Evolutionary conservation across 2,329 filamentous ascomycete genomes (phyloP).

Genomic region (Fusarium nisikadoi): DNA sequence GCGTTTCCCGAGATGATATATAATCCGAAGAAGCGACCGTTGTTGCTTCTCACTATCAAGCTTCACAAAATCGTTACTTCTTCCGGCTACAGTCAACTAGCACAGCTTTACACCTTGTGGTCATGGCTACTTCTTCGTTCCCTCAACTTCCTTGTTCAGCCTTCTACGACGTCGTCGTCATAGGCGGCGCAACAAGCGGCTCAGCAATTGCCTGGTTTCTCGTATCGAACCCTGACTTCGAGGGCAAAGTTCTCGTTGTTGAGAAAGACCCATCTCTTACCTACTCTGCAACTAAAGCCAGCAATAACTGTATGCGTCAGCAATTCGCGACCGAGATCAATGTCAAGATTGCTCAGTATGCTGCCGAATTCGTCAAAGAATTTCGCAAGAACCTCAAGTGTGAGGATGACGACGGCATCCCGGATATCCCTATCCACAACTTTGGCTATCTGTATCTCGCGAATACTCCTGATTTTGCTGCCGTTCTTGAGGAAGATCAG

Average conservation of each 20-base stretch:
- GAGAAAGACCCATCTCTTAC: slow-evolving; percentile 6
- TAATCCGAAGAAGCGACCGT: not conserved
- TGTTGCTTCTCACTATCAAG: too few relatives aligned
- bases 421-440: slow-evolving; percentile 8
- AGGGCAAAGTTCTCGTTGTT: slow-evolving; percentile 14
- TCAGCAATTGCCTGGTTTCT: slow-evolving; percentile 24
- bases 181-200: slow-evolving; percentile 21
- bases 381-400: slow-evolving; percentile 15
- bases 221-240: slow-evolving; percentile 13
- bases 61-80: not conserved
- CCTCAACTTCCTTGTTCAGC: not conserved
- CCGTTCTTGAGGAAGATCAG: slow-evolving; percentile 2
- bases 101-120: not conserved
- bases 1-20: not conserved
- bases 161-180: slow-evolving; percentile 8
- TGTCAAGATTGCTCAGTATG: slow-evolving; percentile 16
- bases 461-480: not conserved
- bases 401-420: not conserved
- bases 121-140: not conserved
- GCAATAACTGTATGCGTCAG: slow-evolving; percentile 26
- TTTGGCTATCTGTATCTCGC: slow-evolving; percentile 27
- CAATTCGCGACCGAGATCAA: slow-evolving; percentile 24
- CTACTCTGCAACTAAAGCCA: slow-evolving; percentile 18
- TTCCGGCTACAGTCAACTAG: too few relatives aligned
- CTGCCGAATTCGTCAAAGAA: slow-evolving; percentile 14